These are phyloP conservation scores for Hymenoscyphus salicellus DNA, from an alignment of 2,329 filamentous ascomycete species.

Conservation along the genomic window DNA sequence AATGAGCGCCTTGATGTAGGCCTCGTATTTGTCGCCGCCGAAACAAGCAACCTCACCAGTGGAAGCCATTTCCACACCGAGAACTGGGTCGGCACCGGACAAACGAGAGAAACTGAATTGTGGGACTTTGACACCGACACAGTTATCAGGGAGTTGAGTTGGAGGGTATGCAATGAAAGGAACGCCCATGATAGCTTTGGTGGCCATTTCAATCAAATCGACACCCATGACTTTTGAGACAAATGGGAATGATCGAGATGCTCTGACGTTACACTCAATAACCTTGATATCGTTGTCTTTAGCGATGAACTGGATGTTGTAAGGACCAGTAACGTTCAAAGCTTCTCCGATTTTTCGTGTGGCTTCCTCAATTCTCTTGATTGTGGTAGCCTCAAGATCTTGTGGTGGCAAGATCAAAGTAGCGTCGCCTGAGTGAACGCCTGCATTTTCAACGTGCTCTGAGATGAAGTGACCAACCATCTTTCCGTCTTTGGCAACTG, in stretches of 20 bases:
- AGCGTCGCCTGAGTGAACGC: constrained; percentile 96
- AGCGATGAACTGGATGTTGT: constrained; percentile 99
- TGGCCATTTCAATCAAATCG: constrained; percentile 97
- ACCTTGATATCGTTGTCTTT: constrained; percentile 99
- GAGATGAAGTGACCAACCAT: constrained; percentile 96
- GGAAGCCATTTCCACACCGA: constrained; percentile 98
- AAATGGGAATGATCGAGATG: constrained; percentile 94
- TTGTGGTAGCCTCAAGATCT: constrained; percentile 85
- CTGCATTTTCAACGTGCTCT: constrained; percentile 97
- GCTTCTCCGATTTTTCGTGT: constrained; percentile 93
- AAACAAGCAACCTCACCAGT: constrained; percentile 98
- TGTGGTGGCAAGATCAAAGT: constrained; percentile 93
- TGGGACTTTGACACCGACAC: constrained; percentile 95
- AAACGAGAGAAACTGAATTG: constrained; percentile 99
- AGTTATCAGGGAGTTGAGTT: constrained; percentile 70
- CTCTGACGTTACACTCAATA: constrained; percentile 97
- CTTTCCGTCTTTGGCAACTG: constrained; percentile 83
- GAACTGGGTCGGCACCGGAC: constrained; percentile 90
- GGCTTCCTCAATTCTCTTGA: constrained; percentile 87
- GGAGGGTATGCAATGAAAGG: constrained; percentile 80
- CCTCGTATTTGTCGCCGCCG: constrained; percentile 92
- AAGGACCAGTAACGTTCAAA: constrained; percentile 92
- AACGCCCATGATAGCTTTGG: constrained; percentile 88
- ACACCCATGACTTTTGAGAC: constrained; percentile 98
- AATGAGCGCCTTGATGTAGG: constrained; percentile 92